Evolutionary conservation across 768 basidiomycete species (phyloP).

Genomic region (Tricholomella constricta): DNA sequence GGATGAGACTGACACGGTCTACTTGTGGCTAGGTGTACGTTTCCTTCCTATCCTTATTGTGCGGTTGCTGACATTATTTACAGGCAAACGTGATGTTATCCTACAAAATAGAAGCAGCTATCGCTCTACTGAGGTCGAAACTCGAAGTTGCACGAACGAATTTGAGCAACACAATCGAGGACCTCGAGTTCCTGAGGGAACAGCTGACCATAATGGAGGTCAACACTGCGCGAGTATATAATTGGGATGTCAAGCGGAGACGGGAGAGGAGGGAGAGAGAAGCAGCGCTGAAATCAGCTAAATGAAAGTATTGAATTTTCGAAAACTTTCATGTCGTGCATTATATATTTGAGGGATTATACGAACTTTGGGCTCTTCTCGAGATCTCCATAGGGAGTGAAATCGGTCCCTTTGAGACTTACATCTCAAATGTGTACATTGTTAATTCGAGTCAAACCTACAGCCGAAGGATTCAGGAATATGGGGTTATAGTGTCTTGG

Average conservation of each 20-base stretch:
- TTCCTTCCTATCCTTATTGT: not conserved
- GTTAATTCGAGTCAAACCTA: no score
- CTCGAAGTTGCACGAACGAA: slow-evolving; percentile 67
- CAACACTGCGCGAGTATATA: slow-evolving; percentile 94
- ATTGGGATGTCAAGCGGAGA: slow-evolving; percentile 90
- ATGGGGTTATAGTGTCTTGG: no score
- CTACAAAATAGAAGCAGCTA: slow-evolving; percentile 82
- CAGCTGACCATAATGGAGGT: slow-evolving; percentile 97
- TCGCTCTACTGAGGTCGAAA: slow-evolving; percentile 73
- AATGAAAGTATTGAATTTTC: not conserved
- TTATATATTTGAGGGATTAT: no score
- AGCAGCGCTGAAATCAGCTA: slow-evolving; percentile 20
- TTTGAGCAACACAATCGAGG: slow-evolving; percentile 73
- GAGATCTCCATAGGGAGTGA: no score
- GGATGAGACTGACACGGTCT: slow-evolving; percentile 86
- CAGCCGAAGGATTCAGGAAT: no score
- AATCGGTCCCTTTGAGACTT: no score
- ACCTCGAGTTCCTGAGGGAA: slow-evolving; percentile 90
- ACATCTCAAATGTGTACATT: no score
- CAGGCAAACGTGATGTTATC: slow-evolving; percentile 98
- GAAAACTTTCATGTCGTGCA: no score
- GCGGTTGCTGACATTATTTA: not conserved
- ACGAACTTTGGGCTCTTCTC: no score
- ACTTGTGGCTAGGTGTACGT: slow-evolving; percentile 93
- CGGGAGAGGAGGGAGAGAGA: slow-evolving; percentile 54